phyloP scores from a whole-genome alignment of 495 filamentous ascomycete species.

The Talaromyces borbonicus region DNA sequence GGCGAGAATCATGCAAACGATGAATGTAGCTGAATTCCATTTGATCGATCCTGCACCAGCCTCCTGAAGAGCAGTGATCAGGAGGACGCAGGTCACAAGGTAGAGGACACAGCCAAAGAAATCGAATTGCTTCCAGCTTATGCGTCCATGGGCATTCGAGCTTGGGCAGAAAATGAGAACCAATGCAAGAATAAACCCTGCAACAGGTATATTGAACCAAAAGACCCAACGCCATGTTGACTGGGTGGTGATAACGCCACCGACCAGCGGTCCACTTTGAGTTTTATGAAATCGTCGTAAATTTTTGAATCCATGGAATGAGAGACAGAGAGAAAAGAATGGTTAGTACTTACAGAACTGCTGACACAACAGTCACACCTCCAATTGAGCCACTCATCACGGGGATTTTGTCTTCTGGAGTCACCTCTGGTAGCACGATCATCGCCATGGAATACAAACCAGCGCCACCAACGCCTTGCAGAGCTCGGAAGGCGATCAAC shows the following conservation, averaged over 20 bases:
- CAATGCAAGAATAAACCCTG: background rate
- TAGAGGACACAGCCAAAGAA: background rate
- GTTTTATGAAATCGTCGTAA: background rate
- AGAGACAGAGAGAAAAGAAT: constrained; percentile 6
- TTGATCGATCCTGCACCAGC: constrained; percentile 33
- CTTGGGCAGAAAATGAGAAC: background rate
- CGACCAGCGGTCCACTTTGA: constrained; percentile 41
- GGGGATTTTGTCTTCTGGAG: background rate
- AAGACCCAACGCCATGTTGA: constrained; percentile 54
- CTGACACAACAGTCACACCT: constrained; percentile 4
- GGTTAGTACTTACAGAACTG: background rate
- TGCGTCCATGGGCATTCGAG: background rate
- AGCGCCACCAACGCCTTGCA: constrained; percentile 47
- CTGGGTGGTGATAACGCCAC: constrained; percentile 47
- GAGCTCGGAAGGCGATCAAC: constrained; percentile 43
- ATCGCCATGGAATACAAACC: constrained; percentile 22
- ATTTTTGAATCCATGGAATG: background rate
- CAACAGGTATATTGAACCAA: constrained; percentile 39
- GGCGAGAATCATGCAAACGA: constrained; percentile 33
- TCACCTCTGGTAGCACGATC: background rate
- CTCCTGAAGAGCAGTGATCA: constrained; percentile 51
- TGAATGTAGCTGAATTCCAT: constrained; percentile 29
- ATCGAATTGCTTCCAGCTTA: background rate
- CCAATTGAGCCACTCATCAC: background rate
- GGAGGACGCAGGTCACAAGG: constrained; percentile 23